Evolutionary conservation across 192 early-diverging fungal species (phyloP), one percentile per base, ranked within the genome.

Genomic region (Globomyces pollinis-pini): DNA sequence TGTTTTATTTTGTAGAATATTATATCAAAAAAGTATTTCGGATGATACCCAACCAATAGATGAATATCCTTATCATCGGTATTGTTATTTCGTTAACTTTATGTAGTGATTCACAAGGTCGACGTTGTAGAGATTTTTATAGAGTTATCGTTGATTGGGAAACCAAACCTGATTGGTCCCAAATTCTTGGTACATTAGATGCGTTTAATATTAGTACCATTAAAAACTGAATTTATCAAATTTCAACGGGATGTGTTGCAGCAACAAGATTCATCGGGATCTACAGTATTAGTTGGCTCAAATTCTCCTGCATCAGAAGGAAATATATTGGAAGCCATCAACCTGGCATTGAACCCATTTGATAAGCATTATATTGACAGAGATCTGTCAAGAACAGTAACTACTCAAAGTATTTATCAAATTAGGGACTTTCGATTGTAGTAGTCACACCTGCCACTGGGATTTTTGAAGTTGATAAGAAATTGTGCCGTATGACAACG

Each of bases 81-180:
- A n/a, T n/a, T n/a, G n/a, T n/a, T n/a, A n/a, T n/a, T n/a, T n/a
- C n/a, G n/a, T n/a, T n/a, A n/a, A 38, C 43, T 7, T 44, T 69
- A 11, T 38, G 52, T 34, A 57, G 28, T 13, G 68, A 73, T 38
- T 38, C 57, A 1, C n/a, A 53, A 18, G 83, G 85, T 0, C 72
- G 86, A 1, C 79, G 70, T 38, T 97, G 89, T 60, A 79, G 89
- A 35, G 96, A 98, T 74, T 96, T 89, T 74, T 98, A 95, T 74
- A 86, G 91, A 59, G 96, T 97, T 9, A 80, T 96, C 4, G 83
- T 89, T 18, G 93, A 98, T 62, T 92, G 91, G 89, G 96, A 91
- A 64, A 85, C 76, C 4, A 75, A 81, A 2, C 57, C 72, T 29
- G 89, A 93, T 55, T 93, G 90, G 89, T 74, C 66, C 6, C 56